Evolutionary conservation across 2,329 filamentous ascomycete species (phyloP), one percentile per base, ranked within the genome.

Genomic region (Gnomoniopsis sp.): DNA sequence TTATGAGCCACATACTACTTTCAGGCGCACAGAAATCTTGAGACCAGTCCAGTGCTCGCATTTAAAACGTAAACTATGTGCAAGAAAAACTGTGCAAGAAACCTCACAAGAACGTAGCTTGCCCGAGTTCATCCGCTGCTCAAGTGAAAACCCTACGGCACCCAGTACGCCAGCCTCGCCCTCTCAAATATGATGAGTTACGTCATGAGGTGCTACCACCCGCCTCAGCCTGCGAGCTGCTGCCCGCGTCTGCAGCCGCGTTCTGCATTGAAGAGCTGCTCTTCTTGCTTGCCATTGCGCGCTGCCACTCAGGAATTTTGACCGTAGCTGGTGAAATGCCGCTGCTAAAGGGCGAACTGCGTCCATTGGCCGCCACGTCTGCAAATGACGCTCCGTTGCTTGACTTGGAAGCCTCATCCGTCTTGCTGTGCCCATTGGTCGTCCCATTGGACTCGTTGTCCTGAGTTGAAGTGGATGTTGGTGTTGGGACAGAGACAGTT

Each of bases 261-360:
- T 62, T 64, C 36, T 43, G 41, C 3, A 55, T 43, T 19, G 55
- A 49, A 62, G 65, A 33, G 65, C 65, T 58, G 54, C 54, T 61
- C 50, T 55, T 57, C 72, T 81, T 84, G 66, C 82, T 86, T 34
- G 85, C 79, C 69, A 87, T 86, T 50, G 88, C 87, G 80, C 91
- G 83, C 74, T 93, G 89, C 89, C 89, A 93, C 4, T 88, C 84
- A 4, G 89, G 89, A 65, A 93, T 93, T 12, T 88, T 86, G 12
- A 88, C 88, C 73, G 83, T 86, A 36, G 74, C 75, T 15, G 72
- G 67, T 41, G 81, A 72, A 62, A 77, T 75, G 58, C 80, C 76
- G 60, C 80, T 76, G 63, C 66, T 71, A 71, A 85, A 82, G 33
- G 82, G 79, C 65, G 75, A 70, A 59, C 70, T 72, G 43, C 72